These are phyloP conservation scores for Xylaria longipes DNA, from an alignment of 495 filamentous ascomycete species.

Conservation along the genomic window DNA sequence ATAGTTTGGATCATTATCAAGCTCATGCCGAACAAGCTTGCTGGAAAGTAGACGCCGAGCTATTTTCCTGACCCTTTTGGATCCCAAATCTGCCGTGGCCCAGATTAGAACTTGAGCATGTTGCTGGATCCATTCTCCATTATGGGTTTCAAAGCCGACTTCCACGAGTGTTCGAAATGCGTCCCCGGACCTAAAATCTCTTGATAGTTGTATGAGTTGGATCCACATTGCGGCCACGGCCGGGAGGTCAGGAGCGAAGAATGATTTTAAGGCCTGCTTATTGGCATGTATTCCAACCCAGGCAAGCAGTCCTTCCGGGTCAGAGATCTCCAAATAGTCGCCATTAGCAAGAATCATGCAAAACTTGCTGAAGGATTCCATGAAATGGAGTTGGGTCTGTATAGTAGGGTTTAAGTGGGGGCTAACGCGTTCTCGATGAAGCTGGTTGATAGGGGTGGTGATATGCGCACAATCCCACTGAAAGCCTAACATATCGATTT, in stretches of 20 bases:
- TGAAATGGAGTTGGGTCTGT: neutral
- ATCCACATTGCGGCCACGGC: neutral
- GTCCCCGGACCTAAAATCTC: neutral
- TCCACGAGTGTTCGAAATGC: constrained; percentile 1
- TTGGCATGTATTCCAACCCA: neutral
- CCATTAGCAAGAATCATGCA: neutral
- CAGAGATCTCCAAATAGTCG: too few relatives aligned
- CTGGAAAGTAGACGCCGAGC: neutral
- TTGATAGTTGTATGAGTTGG: neutral
- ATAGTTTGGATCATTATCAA: too few relatives aligned
- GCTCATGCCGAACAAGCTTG: too few relatives aligned
- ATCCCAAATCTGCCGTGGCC: neutral
- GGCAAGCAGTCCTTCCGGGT: neutral
- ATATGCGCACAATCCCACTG: neutral
- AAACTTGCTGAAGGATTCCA: neutral
- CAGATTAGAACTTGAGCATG: neutral
- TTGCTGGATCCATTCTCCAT: neutral
- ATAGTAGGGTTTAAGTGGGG: too few relatives aligned
- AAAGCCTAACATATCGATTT: too few relatives aligned
- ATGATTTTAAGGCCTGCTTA: neutral
- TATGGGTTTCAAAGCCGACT: neutral
- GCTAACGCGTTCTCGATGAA: too few relatives aligned
- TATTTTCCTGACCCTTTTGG: neutral
- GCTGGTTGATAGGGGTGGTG: neutral
- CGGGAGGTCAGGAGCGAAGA: neutral